Evolutionary conservation across 306 rosid genomes (phyloP).

Genomic region (Pachyrhizus erosus): DNA sequence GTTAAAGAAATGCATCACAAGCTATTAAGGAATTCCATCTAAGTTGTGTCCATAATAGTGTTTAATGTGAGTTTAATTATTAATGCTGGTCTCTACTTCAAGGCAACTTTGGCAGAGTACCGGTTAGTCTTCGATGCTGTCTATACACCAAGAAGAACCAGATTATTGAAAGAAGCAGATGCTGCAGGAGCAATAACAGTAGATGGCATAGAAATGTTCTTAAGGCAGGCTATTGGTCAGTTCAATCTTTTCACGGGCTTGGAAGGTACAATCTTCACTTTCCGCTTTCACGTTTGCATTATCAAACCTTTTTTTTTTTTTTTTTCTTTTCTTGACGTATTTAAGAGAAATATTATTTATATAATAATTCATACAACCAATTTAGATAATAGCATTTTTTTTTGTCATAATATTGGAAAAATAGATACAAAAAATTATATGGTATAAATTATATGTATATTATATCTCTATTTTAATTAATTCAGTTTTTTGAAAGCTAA

Average conservation of each 20-base stretch:
- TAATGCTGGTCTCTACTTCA: neutral
- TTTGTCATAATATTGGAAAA: too few relatives aligned
- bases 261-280: conserved; percentile 35
- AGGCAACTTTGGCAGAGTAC: conserved; percentile 54
- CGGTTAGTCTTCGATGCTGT: conserved; percentile 56
- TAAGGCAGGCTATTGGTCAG: conserved; percentile 56
- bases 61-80: neutral
- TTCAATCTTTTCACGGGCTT: conserved; percentile 52
- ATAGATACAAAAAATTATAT: too few relatives aligned
- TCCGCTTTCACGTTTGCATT: neutral
- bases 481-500: too few relatives aligned
- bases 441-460: too few relatives aligned
- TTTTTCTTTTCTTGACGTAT: too few relatives aligned
- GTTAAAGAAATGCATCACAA: neutral
- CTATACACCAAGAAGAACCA: conserved; percentile 55
- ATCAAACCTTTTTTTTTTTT: too few relatives aligned
- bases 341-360: too few relatives aligned
- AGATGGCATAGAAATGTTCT: conserved; percentile 63
- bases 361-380: too few relatives aligned
- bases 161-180: conserved; percentile 54
- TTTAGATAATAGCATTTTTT: too few relatives aligned
- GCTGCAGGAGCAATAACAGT: conserved; percentile 55
- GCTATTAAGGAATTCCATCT: neutral
- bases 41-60: neutral
- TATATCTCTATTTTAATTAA: too few relatives aligned